These are phyloP conservation scores for Polygonum maritimum DNA, from an alignment of 148 eudicot genomes.

Conservation along the genomic window DNA sequence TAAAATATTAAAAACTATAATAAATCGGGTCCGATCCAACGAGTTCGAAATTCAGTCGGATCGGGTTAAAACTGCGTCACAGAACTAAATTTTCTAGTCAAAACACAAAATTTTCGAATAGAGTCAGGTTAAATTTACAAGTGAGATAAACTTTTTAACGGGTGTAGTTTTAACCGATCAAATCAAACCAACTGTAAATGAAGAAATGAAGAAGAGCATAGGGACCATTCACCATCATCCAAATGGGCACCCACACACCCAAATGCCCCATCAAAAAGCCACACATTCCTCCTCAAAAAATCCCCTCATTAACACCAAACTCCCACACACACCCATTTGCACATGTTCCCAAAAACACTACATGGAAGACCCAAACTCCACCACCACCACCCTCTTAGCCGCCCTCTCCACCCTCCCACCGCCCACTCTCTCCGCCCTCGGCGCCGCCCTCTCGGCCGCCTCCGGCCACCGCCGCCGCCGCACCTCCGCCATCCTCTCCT, in stretches of 20 bases:
- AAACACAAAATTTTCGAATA: too few species aligned
- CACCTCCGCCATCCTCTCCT: constrained; percentile 41
- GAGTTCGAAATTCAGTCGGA: too few species aligned
- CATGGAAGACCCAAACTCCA: not conserved
- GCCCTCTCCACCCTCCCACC: constrained; percentile 46
- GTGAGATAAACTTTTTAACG: too few species aligned
- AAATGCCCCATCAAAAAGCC: not conserved
- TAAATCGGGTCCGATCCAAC: too few species aligned
- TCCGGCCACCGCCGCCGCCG: constrained; percentile 50
- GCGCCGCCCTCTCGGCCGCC: constrained; percentile 37
- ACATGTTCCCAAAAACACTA: not conserved
- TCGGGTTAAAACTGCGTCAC: too few species aligned
- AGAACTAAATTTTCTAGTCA: too few species aligned
- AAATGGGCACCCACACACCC: constrained; percentile 4
- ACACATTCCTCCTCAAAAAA: not conserved
- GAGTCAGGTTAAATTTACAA: too few species aligned
- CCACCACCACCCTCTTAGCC: constrained; percentile 23
- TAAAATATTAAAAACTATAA: too few species aligned
- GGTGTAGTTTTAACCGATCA: too few species aligned
- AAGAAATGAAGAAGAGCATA: too few species aligned
- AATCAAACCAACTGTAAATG: too few species aligned
- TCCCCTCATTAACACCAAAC: not conserved
- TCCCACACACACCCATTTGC: not conserved
- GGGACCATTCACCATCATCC: not conserved
- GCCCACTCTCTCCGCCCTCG: constrained; percentile 33